phyloP scores from a whole-genome alignment of 345 rosid genomes.

The Odontarrhena argentea region DNA sequence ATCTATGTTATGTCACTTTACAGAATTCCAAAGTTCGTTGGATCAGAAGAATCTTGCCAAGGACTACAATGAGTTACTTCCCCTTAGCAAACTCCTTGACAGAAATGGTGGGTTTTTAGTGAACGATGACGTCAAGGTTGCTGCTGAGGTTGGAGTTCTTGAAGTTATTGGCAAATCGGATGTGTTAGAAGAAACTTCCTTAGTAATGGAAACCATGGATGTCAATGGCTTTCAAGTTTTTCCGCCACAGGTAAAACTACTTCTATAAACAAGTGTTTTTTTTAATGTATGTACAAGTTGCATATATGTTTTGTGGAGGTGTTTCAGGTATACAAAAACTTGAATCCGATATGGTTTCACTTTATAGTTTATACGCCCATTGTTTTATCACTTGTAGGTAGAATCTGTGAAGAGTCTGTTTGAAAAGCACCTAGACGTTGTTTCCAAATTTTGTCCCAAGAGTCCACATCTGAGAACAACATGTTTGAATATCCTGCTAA shows the following conservation, averaged over 20 bases:
- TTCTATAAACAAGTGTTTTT: no score
- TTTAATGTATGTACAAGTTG: neutral
- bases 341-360: no score
- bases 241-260: neutral
- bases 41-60: no score
- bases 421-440: neutral
- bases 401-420: neutral
- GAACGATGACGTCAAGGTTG: constrained; percentile 55
- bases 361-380: no score
- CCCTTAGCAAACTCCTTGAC: neutral
- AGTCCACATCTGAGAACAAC: neutral
- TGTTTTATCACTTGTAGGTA: neutral
- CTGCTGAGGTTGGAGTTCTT: constrained; percentile 54
- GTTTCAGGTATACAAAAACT: no score
- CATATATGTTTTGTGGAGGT: neutral
- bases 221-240: constrained; percentile 21
- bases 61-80: no score
- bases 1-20: no score
- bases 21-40: no score
- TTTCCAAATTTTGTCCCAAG: neutral
- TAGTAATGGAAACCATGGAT: no score
- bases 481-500: neutral
- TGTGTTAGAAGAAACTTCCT: neutral
- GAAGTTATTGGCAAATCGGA: neutral
- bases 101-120: constrained; percentile 37